phyloP scores from a whole-genome alignment of 768 basidiomycete species.

The Rhodotorula kratochvilovae region DNA sequence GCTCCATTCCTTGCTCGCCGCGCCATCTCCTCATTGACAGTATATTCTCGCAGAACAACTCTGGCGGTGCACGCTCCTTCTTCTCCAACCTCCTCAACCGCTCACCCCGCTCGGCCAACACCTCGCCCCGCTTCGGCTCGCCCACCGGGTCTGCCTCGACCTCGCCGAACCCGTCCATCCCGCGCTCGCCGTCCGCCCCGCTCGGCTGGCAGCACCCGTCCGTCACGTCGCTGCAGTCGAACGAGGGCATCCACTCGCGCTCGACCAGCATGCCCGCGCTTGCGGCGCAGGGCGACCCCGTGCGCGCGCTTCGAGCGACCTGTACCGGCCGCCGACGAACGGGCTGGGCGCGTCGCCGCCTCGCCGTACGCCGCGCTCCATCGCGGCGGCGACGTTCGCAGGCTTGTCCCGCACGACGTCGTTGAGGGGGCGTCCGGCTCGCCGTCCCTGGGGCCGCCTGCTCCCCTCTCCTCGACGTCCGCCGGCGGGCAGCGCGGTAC shows the following conservation, averaged over 20 bases:
- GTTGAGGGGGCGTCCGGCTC: background rate
- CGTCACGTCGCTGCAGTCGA: background rate
- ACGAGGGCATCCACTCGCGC: background rate
- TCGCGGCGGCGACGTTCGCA: constrained; percentile 13
- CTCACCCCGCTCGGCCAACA: constrained; percentile 5
- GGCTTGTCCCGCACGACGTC: constrained; percentile 3
- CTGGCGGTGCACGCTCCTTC: constrained; percentile 18
- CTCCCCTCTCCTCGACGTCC: too few relatives aligned
- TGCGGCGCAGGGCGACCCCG: background rate
- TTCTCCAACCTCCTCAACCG: constrained; percentile 24
- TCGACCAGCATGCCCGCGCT: constrained; percentile 12
- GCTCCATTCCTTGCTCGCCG: background rate
- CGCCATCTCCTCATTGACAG: background rate
- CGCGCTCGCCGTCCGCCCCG: constrained; percentile 5
- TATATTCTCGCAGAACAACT: background rate
- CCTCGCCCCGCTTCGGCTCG: constrained; percentile 2
- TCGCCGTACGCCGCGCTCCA: constrained; percentile 1
- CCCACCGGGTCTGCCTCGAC: background rate
- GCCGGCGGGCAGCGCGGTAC: background rate
- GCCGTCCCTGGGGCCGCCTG: too few relatives aligned
- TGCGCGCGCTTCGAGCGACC: constrained; percentile 1
- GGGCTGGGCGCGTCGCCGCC: background rate
- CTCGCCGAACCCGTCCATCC: constrained; percentile 1
- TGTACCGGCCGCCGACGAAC: background rate
- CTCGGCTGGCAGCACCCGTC: constrained; percentile 5